Evolutionary conservation across 176 grass and related monocot genomes (phyloP).

Genomic region (Cymbopogon citratus): DNA sequence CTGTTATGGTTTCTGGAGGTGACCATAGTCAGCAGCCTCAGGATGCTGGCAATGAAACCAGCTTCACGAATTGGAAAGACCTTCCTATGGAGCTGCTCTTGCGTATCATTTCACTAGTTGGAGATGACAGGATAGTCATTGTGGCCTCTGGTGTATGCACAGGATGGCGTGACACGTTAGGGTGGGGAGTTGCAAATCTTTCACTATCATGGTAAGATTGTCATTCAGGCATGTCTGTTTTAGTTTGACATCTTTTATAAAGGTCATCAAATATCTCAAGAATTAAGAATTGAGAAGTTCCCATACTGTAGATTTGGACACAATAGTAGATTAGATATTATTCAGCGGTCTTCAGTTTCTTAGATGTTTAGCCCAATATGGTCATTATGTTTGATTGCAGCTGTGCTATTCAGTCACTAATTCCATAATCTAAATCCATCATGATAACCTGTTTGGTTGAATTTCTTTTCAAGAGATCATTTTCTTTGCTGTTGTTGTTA

Average conservation of each 20-base stretch:
- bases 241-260: no score
- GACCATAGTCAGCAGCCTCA: conserved; percentile 26
- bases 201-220: conserved; percentile 65
- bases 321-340: background rate
- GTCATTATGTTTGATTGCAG: background rate
- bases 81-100: conserved; percentile 88
- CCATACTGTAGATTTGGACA: background rate
- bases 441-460: background rate
- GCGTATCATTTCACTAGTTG: conserved; percentile 49
- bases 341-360: background rate
- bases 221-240: background rate
- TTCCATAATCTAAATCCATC: background rate
- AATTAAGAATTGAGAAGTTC: background rate
- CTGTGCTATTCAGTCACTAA: background rate
- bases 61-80: conserved; percentile 81
- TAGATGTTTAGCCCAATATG: background rate
- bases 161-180: conserved; percentile 73
- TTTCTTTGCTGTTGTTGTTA: background rate
- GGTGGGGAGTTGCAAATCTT: conserved; percentile 60
- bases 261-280: background rate
- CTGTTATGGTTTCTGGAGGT: conserved; percentile 33
- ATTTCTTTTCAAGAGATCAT: background rate
- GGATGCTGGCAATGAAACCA: conserved; percentile 12
- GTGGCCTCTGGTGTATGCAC: conserved; percentile 81
- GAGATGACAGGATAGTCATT: conserved; percentile 58